phyloP scores from a whole-genome alignment of 768 basidiomycete genomes.

The Roridomyces roridus region DNA sequence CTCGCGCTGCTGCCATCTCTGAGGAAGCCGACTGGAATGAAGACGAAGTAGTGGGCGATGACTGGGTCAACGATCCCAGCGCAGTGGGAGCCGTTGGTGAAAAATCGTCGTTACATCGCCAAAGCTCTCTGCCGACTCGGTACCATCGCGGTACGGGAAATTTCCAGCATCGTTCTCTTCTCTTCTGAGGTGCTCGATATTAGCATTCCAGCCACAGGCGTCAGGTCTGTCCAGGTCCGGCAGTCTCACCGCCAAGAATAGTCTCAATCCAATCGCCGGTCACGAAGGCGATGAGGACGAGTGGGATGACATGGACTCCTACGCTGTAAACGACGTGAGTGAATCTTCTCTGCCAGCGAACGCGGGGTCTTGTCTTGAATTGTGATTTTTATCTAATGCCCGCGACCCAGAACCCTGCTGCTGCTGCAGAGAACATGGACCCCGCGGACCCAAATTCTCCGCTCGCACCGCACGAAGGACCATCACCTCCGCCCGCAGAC shows the following conservation, averaged over 20 bases:
- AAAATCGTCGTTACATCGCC: slow-evolving; percentile 79
- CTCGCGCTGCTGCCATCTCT: slow-evolving; percentile 66
- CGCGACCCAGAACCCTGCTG: slow-evolving; percentile 39
- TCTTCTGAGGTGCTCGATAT: slow-evolving; percentile 22
- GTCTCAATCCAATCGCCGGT: slow-evolving; percentile 83
- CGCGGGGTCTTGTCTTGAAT: background rate
- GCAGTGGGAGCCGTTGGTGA: slow-evolving; percentile 85
- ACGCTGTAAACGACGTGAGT: slow-evolving; percentile 71
- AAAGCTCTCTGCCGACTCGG: slow-evolving; percentile 80
- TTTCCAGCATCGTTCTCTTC: slow-evolving; percentile 4
- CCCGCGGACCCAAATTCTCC: slow-evolving; percentile 59
- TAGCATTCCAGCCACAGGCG: slow-evolving; percentile 59
- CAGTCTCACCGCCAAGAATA: slow-evolving; percentile 74
- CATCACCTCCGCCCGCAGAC: slow-evolving; percentile 75
- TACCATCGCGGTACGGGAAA: slow-evolving; percentile 71
- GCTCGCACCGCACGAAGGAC: slow-evolving; percentile 68
- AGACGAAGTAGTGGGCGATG: slow-evolving; percentile 79
- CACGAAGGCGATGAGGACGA: slow-evolving; percentile 90
- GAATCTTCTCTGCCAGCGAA: slow-evolving; percentile 20
- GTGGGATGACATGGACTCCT: slow-evolving; percentile 74
- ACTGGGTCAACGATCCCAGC: slow-evolving; percentile 64
- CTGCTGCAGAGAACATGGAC: slow-evolving; percentile 58
- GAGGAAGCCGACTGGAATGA: slow-evolving; percentile 78
- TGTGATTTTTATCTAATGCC: slow-evolving; percentile 10
- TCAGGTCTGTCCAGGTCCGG: slow-evolving; percentile 53